Conservation (phyloP, 148 eudicot genomes). For the Spergularia marina region DNA sequence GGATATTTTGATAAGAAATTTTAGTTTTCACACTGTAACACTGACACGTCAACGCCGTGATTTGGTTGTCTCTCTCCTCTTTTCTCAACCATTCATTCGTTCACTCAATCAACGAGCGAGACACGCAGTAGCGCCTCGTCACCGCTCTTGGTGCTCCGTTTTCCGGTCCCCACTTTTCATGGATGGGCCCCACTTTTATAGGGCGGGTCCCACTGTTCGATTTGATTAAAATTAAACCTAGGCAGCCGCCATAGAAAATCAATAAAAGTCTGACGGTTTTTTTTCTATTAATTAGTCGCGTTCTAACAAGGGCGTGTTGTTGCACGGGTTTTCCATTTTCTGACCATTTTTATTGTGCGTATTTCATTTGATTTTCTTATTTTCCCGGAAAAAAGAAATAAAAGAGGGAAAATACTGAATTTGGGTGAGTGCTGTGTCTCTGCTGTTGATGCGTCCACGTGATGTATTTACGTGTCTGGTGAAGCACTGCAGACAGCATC, state of each 20-base stretch:
- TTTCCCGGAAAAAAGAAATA: no score
- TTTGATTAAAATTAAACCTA: constrained; percentile 6
- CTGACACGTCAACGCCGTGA: not conserved
- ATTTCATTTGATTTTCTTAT: no score
- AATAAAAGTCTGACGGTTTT: not conserved
- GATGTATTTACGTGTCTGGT: constrained; percentile 15
- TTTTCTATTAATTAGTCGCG: not conserved
- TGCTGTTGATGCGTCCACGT: constrained; percentile 13
- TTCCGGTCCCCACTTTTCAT: not conserved
- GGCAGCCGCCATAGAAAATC: constrained; percentile 26
- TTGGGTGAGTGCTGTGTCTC: not conserved
- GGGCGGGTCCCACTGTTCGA: constrained; percentile 1
- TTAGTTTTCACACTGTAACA: not conserved
- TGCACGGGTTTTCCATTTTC: no score
- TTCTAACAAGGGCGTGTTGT: not conserved
- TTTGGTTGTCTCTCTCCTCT: not conserved
- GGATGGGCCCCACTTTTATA: constrained; percentile 4
- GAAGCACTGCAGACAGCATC: not conserved
- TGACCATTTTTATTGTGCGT: no score
- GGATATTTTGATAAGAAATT: not conserved
- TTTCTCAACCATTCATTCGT: not conserved
- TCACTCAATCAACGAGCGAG: not conserved
- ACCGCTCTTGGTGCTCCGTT: constrained; percentile 55
- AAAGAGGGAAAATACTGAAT: no score
- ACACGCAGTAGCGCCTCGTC: constrained; percentile 59